Evolutionary conservation across 176 grass and related monocot species (phyloP).

Genomic region (Rhynchospora breviuscula): DNA sequence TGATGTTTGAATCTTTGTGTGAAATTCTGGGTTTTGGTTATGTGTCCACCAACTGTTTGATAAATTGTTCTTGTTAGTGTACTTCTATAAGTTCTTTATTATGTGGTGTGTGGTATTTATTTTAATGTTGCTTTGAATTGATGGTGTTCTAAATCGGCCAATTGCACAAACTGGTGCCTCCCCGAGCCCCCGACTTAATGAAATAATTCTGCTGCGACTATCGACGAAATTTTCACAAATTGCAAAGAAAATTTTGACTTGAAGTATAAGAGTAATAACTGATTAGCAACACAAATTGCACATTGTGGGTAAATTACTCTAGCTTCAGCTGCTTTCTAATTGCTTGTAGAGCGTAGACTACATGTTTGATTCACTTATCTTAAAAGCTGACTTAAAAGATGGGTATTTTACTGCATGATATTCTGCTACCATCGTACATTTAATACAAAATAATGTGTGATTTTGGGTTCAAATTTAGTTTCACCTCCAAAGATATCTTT

Average conservation of each 20-base stretch:
- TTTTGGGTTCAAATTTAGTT: too few relatives aligned
- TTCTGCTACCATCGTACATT: neutral
- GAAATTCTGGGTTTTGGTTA: neutral
- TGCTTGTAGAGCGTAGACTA: too few relatives aligned
- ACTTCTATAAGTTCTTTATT: neutral
- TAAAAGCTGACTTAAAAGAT: neutral
- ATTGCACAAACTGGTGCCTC: neutral
- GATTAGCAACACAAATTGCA: neutral
- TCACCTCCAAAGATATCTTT: too few relatives aligned
- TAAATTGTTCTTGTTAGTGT: neutral
- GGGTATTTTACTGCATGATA: neutral
- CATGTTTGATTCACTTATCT: too few relatives aligned
- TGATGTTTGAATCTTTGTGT: slow-evolving; percentile 12
- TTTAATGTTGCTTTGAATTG: neutral
- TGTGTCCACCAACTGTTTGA: slow-evolving; percentile 3
- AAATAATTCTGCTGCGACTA: too few relatives aligned
- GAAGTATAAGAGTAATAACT: neutral
- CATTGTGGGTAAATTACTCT: neutral
- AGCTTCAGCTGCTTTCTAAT: too few relatives aligned
- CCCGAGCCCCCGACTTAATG: too few relatives aligned
- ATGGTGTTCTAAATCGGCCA: neutral
- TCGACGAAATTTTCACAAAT: too few relatives aligned
- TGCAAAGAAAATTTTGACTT: neutral
- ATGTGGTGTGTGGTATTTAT: neutral
- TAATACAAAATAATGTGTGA: too few relatives aligned